Evolutionary conservation across 495 filamentous ascomycete species (phyloP).

Genomic region (Gamarada debralockiae): DNA sequence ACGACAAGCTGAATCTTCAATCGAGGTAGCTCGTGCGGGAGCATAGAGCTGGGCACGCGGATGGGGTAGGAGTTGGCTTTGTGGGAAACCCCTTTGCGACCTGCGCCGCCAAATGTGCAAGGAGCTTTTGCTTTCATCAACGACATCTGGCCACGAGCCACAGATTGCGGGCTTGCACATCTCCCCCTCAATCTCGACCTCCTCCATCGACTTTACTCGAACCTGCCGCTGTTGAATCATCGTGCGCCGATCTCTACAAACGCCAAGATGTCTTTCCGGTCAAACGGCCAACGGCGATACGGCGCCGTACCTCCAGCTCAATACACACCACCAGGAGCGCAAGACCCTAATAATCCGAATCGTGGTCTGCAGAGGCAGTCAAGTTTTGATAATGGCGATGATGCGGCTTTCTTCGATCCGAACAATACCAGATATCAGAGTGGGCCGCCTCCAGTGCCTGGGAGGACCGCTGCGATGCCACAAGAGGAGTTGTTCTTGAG

Average conservation of each 20-base stretch:
- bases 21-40: conserved; percentile 7
- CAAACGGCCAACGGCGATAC: conserved; percentile 52
- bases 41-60: conserved; percentile 7
- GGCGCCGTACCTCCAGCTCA: conserved; percentile 55
- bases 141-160: neutral
- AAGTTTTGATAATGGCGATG: conserved; percentile 80
- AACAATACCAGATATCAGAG: conserved; percentile 31
- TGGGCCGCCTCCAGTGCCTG: conserved; percentile 2
- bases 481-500: conserved; percentile 48
- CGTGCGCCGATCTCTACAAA: neutral
- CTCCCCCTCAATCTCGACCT: conserved; percentile 3
- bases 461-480: conserved; percentile 13
- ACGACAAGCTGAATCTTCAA: too few relatives aligned
- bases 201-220: neutral
- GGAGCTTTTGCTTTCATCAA: neutral
- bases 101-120: conserved; percentile 1
- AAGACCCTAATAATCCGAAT: conserved; percentile 38
- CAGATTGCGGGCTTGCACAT: conserved; percentile 1
- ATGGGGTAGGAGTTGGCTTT: conserved; percentile 16
- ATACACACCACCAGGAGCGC: conserved; percentile 43
- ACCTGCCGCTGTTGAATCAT: neutral
- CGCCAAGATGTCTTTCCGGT: conserved; percentile 46
- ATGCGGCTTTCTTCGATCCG: conserved; percentile 51
- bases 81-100: neutral
- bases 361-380: conserved; percentile 48